phyloP scores from a whole-genome alignment of 352 stramenopile genomes.

The Globisporangium mamillatum region DNA sequence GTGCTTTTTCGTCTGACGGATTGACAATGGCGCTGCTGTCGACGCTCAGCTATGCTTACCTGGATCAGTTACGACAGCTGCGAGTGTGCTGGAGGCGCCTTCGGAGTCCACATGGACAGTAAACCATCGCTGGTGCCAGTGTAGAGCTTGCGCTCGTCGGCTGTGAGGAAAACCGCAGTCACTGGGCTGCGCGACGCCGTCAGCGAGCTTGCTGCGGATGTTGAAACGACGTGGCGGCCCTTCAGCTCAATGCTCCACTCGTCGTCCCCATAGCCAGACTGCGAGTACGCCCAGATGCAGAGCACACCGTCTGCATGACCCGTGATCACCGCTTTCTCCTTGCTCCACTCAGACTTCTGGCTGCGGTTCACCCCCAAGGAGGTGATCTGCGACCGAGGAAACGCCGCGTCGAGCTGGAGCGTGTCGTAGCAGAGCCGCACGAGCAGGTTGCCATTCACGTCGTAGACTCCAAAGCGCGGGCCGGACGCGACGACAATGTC shows the following conservation, averaged over 20 bases:
- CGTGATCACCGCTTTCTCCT: conserved; percentile 62
- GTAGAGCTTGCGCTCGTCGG: conserved; percentile 61
- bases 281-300: conserved; percentile 64
- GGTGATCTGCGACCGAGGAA: conserved; percentile 36
- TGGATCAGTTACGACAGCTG: conserved; percentile 1
- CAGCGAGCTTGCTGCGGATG: background rate
- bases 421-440: conserved; percentile 45
- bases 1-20: no score
- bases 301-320: conserved; percentile 60
- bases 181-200: conserved; percentile 28
- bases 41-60: no score
- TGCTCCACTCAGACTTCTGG: conserved; percentile 51
- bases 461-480: conserved; percentile 53
- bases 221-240: conserved; percentile 36
- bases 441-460: conserved; percentile 61
- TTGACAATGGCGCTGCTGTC: no score
- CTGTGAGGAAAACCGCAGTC: conserved; percentile 46
- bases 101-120: conserved; percentile 46
- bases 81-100: conserved; percentile 11
- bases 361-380: conserved; percentile 48
- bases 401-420: conserved; percentile 38
- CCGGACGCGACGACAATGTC: conserved; percentile 58
- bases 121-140: conserved; percentile 54
- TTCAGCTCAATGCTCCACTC: conserved; percentile 56
- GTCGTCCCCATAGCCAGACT: conserved; percentile 35